Evolutionary conservation across 805 yeast species (phyloP).

Genomic region (Isabelozyma heimii): DNA sequence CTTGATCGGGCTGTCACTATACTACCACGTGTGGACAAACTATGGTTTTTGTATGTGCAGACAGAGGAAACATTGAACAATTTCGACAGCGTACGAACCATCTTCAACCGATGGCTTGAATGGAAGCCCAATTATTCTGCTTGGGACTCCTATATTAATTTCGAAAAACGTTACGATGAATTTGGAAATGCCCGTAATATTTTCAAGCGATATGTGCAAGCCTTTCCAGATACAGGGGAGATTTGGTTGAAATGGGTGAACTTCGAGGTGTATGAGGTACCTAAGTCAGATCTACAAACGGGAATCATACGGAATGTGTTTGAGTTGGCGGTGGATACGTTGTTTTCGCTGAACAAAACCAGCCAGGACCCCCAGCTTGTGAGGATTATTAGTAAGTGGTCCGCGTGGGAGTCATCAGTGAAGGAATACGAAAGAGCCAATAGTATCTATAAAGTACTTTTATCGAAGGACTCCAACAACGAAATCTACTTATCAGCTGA

Average conservation of each 20-base stretch:
- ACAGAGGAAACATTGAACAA: conserved; percentile 79
- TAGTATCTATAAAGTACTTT: conserved; percentile 52
- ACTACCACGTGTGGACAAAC: conserved; percentile 76
- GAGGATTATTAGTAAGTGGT: conserved; percentile 52
- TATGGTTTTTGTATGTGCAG: conserved; percentile 82
- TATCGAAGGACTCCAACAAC: conserved; percentile 21
- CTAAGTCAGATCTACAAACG: conserved; percentile 21
- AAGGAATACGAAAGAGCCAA: conserved; percentile 63
- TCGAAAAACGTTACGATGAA: conserved; percentile 68
- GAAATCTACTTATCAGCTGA: conserved; percentile 23
- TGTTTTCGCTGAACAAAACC: conserved; percentile 20
- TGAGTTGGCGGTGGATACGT: conserved; percentile 61
- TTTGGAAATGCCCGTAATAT: conserved; percentile 54
- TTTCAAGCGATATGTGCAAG: conserved; percentile 47
- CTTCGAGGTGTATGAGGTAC: conserved; percentile 52
- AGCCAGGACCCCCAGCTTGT: conserved; percentile 23
- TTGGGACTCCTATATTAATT: conserved; percentile 72
- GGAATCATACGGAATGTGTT: conserved; percentile 60
- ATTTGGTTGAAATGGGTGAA: conserved; percentile 77
- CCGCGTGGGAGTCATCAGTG: conserved; percentile 64
- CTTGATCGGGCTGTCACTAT: conserved; percentile 72
- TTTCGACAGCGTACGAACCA: conserved; percentile 53
- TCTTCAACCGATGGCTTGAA: conserved; percentile 77
- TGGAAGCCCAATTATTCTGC: conserved; percentile 71
- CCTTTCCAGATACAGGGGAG: conserved; percentile 22